Evolutionary conservation across 257 asterid species (phyloP), one percentile per base, ranked within the genome.

Genomic region (Nicotiana knightiana): DNA sequence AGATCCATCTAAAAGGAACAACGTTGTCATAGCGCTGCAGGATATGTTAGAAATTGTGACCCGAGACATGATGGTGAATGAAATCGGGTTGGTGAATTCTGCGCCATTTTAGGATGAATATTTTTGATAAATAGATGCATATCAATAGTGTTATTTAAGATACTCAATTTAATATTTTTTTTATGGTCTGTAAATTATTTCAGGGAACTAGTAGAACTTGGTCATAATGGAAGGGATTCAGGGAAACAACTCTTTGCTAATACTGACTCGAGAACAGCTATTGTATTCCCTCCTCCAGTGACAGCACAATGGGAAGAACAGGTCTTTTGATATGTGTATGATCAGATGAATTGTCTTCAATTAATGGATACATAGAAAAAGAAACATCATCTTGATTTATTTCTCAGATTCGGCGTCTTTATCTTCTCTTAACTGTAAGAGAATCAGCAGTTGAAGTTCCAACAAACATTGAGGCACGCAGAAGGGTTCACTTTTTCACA

Each of bases 281-380:
- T 93, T 82, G 88, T 84, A 63, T 95, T 86, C 91, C 99, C 99
- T 86, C 99, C 97, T 33, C 90, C 88, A 71, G 84, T 84, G 86
- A 90, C 97, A 82, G 91, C 99, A 83, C 99, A 94, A 82, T 96
- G 98, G 99, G 97, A 91, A 79, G 99, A 96, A 81, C 98, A 96
- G 98, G 99, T 94, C 87, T 76, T 26, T 81, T 58, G 53, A 79
- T 66, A 51, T 75, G n/a, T 8, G 11, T 75, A 55, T 78, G 67
- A 73, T 75, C 63, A 75, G 28, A 75, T 28, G 80, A 46, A 48
- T 26, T 51, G n/a, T 51, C 63, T 75, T 51, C 43, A 75, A 51
- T 51, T 51, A 51, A 75, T 75, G 24, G 28, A 75, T 48, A 26
- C 28, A 48, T 39, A 15, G 80, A 26, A 24, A 53, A 73, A 66